Evolutionary conservation across 768 basidiomycete genomes (phyloP).

Genomic region (Leccinum longicurvipes): DNA sequence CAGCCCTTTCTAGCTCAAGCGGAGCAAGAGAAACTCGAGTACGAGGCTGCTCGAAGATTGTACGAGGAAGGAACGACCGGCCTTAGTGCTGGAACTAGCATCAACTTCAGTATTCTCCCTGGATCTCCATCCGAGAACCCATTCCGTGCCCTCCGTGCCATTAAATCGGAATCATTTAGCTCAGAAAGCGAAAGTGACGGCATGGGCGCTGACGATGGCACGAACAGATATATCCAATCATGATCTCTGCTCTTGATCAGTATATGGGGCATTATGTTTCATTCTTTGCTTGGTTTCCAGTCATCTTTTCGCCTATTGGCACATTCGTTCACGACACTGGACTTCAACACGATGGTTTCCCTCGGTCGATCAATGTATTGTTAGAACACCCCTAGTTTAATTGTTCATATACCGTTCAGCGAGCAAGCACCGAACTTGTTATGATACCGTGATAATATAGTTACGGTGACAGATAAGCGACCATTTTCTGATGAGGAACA

Average conservation of each 20-base stretch:
- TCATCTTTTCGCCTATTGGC: constrained; percentile 15
- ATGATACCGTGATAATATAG: constrained; percentile 25
- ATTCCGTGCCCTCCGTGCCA: constrained; percentile 40
- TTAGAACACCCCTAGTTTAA: constrained; percentile 35
- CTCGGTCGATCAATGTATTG: constrained; percentile 38
- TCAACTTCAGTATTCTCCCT: constrained; percentile 81
- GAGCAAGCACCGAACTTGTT: constrained; percentile 21
- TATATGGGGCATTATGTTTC: constrained; percentile 13
- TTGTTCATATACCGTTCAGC: constrained; percentile 30
- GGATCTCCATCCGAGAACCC: constrained; percentile 54
- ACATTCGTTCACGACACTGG: constrained; percentile 30
- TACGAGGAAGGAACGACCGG: constrained; percentile 82
- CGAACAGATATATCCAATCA: constrained; percentile 36
- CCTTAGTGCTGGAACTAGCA: constrained; percentile 62
- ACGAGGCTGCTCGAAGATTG: constrained; percentile 77
- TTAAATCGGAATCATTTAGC: constrained; percentile 60
- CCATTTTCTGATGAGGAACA: constrained; percentile 84
- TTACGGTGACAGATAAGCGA: constrained; percentile 47
- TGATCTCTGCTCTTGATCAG: constrained; percentile 24
- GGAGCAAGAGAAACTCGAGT: constrained; percentile 93
- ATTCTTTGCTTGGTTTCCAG: constrained; percentile 33
- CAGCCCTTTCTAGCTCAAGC: constrained; percentile 93
- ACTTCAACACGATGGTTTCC: constrained; percentile 33
- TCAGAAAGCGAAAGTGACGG: constrained; percentile 72
- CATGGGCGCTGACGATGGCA: constrained; percentile 48